A percentile compares a stretch with the other conserved stretches of the same genome.
phyloP scores from a whole-genome alignment of 2,329 filamentous ascomycete genomes.

The Aspergillus sp. region DNA sequence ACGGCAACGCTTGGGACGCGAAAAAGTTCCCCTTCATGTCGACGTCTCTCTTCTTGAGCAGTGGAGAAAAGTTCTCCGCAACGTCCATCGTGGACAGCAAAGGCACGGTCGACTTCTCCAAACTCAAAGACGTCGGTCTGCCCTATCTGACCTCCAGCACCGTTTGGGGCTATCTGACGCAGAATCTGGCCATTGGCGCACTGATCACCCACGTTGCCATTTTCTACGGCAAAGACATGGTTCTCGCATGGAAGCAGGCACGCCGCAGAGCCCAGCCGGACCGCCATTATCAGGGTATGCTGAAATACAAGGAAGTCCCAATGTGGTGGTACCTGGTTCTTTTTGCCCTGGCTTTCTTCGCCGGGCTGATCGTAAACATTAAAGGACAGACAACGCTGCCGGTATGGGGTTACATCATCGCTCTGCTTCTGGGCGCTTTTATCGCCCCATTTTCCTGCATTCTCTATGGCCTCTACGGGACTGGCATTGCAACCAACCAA shows the following conservation, averaged over 20 bases:
- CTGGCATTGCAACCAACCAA: constrained; percentile 27
- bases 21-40: constrained; percentile 34
- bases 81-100: constrained; percentile 27
- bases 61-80: constrained; percentile 30
- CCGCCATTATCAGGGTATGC: constrained; percentile 31
- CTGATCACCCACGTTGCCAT: constrained; percentile 32
- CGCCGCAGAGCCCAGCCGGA: constrained; percentile 25
- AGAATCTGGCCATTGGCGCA: constrained; percentile 30
- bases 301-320: constrained; percentile 33
- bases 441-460: constrained; percentile 54
- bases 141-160: constrained; percentile 34
- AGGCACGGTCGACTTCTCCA: constrained; percentile 33
- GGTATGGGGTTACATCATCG: constrained; percentile 54
- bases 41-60: constrained; percentile 36
- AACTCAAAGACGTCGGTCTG: constrained; percentile 30
- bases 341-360: constrained; percentile 51
- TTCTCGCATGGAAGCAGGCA: constrained; percentile 28
- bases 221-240: constrained; percentile 32
- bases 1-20: constrained; percentile 31
- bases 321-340: constrained; percentile 55
- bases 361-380: constrained; percentile 53
- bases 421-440: constrained; percentile 46
- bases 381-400: constrained; percentile 55
- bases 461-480: constrained; percentile 27
- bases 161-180: constrained; percentile 24